Evolutionary conservation across 2,329 filamentous ascomycete species (phyloP).

Genomic region (Kalaharituber pfeilii): DNA sequence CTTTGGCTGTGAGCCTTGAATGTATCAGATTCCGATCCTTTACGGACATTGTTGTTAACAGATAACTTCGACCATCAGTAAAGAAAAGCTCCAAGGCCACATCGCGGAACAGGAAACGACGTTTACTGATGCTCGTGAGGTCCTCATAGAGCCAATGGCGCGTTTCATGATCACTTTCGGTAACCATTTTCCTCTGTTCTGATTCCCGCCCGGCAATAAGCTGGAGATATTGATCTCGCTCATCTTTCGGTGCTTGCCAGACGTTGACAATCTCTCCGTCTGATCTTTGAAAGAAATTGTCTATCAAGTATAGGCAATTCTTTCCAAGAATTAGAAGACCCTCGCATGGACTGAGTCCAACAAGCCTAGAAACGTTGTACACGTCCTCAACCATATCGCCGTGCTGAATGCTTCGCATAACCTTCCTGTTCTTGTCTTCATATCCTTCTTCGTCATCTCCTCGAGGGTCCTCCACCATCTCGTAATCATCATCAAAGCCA

Average conservation of each 20-base stretch:
- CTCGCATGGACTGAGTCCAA: constrained; percentile 84
- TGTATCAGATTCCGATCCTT: constrained; percentile 63
- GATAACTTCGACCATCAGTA: constrained; percentile 84
- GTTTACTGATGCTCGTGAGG: constrained; percentile 86
- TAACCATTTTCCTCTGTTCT: constrained; percentile 40
- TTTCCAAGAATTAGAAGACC: constrained; percentile 87
- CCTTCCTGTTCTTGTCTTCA: constrained; percentile 95
- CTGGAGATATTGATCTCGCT: constrained; percentile 86
- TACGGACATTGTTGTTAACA: constrained; percentile 67
- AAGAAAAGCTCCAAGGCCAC: constrained; percentile 97
- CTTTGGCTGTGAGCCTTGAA: constrained; percentile 55
- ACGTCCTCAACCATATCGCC: constrained; percentile 86
- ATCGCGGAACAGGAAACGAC: constrained; percentile 85
- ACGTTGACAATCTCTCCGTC: constrained; percentile 96
- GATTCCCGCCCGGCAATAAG: constrained; percentile 62
- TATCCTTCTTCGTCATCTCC: constrained; percentile 66
- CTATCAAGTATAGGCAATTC: constrained; percentile 79
- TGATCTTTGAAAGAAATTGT: constrained; percentile 86
- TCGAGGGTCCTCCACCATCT: constrained; percentile 85
- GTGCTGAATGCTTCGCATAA: constrained; percentile 80
- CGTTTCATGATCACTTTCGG: constrained; percentile 54
- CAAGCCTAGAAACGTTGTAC: constrained; percentile 86
- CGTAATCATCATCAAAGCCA: constrained; percentile 72
- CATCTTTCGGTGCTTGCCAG: constrained; percentile 78
- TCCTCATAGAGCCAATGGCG: constrained; percentile 89